A percentile compares a stretch with the other conserved stretches of the same genome.
phyloP scores from a whole-genome alignment of 176 grass and related monocot genomes.

The Tillandsia leiboldiana region DNA sequence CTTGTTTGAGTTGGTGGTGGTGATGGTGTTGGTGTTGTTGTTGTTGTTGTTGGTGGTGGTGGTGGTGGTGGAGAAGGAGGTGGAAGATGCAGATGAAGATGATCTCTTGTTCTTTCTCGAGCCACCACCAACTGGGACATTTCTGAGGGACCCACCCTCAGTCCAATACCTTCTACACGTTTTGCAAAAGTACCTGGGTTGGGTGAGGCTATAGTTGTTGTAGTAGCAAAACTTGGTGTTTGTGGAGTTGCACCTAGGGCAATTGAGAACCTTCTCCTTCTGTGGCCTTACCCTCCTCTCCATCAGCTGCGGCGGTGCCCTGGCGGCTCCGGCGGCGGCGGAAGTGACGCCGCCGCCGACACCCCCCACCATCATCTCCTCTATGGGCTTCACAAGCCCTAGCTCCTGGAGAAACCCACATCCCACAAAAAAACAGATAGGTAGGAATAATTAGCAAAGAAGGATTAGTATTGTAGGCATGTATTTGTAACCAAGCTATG shows the following conservation, averaged over 20 bases:
- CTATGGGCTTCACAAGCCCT: conserved; percentile 3
- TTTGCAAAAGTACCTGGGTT: conserved; percentile 98
- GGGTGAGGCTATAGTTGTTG: conserved; percentile 40
- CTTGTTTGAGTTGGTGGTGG: not conserved
- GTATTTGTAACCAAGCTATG: not conserved
- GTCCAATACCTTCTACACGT: conserved; percentile 97
- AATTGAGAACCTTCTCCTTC: conserved; percentile 76
- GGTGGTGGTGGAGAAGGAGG: conserved; percentile 21
- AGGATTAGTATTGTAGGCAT: not conserved
- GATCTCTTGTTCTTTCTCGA: conserved; percentile 93
- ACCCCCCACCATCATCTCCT: not conserved
- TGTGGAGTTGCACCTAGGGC: conserved; percentile 76
- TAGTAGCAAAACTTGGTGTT: conserved; percentile 40
- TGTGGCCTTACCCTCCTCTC: conserved; percentile 48
- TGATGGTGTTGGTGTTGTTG: not conserved
- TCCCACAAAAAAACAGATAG: not conserved
- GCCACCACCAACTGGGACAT: conserved; percentile 93
- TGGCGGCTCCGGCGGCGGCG: not conserved
- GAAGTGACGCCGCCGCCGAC: not conserved
- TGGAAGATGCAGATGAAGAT: conserved; percentile 32
- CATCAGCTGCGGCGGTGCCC: not conserved
- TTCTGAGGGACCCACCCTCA: conserved; percentile 80
- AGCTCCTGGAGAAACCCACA: not conserved
- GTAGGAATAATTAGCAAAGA: not conserved
- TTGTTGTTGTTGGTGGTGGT: conserved; percentile 11